These are phyloP conservation scores for Serendipita indica DNA, from an alignment of 768 basidiomycete species.

Conservation along the genomic window DNA sequence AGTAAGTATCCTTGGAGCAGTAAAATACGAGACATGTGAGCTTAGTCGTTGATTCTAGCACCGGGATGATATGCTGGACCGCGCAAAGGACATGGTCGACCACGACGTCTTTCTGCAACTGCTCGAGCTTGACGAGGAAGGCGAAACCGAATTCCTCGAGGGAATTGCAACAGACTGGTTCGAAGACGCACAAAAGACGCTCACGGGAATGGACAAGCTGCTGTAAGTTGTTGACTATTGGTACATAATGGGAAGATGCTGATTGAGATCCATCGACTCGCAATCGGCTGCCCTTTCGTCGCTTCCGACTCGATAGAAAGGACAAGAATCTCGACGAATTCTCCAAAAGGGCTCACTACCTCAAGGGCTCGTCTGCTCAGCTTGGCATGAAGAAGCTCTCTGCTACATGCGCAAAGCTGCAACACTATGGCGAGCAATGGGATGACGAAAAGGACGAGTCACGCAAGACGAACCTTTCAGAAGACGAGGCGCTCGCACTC, in stretches of 20 bases:
- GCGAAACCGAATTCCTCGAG: constrained; percentile 54
- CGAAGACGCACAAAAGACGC: constrained; percentile 60
- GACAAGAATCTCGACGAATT: constrained; percentile 48
- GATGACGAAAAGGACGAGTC: constrained; percentile 34
- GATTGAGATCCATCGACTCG: not conserved
- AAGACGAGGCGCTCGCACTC: constrained; percentile 37
- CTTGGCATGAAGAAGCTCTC: constrained; percentile 75
- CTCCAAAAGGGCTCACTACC: constrained; percentile 74
- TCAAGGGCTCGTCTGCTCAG: constrained; percentile 94
- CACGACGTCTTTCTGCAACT: constrained; percentile 74
- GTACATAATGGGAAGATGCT: not conserved
- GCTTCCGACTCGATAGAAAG: constrained; percentile 26
- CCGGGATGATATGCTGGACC: not conserved
- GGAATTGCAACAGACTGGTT: constrained; percentile 73
- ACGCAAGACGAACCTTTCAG: constrained; percentile 25
- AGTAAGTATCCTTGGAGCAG: too few relatives aligned
- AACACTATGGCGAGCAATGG: constrained; percentile 61
- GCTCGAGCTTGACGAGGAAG: constrained; percentile 84
- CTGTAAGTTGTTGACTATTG: constrained; percentile 39
- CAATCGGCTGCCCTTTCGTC: not conserved
- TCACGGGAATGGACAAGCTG: constrained; percentile 58
- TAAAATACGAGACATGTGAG: too few relatives aligned
- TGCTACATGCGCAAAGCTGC: constrained; percentile 76
- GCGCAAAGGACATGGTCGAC: constrained; percentile 39
- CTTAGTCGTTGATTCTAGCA: too few relatives aligned